Base-by-base conservation (phyloP, 495 filamentous ascomycete genomes). In the Penicillium verhagenii region DNA sequence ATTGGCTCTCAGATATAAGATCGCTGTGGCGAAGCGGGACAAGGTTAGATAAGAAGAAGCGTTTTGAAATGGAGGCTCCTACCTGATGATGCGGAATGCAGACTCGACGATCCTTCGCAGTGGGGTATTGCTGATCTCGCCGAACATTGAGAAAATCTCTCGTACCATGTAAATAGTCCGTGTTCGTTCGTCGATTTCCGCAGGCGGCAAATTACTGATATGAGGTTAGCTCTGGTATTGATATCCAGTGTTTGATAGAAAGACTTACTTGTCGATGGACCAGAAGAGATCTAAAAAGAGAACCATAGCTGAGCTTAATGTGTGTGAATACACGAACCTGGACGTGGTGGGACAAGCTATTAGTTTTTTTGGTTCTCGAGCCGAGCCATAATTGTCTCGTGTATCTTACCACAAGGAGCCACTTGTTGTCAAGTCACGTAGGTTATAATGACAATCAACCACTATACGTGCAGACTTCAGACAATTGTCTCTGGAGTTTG, bases 311-410 rank as follows among this genome's bases (percentile, higher is more conserved):
- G 42, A 21, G n/a, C 42, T 45, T 16, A 45, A 14, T n/a, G 42
- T 45, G 10, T 45, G 42, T 16, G 42, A 45, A 25, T 45, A 45
- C 16, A 45, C 42, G 3, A 45, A 45, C 42, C 42, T 45, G 42
- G 8, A n/a, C 6, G 14, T 2, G 14, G 11, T 45, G 13, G 1
- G 8, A 26, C 3, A 13, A 0, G 3, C 3, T 14, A 42, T 42
- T 42, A 42, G 38, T 14, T 13, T 39, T 31, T 35, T 20, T 5
- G 39, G 11, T 3, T 43, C 11, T 23, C 4, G 1, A n/a, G 19
- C n/a, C n/a, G n/a, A n/a, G n/a, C n/a, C n/a, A n/a, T n/a, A 43
- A 13, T 8, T 1, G 6, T 13, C 8, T 9, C 0, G 18, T 4
- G 9, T 20, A 26, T 6, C 21, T 28, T 45, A 45, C 42, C 42